phyloP scores from a whole-genome alignment of 2,329 filamentous ascomycete genomes.

The Alternaria gaisen region DNA sequence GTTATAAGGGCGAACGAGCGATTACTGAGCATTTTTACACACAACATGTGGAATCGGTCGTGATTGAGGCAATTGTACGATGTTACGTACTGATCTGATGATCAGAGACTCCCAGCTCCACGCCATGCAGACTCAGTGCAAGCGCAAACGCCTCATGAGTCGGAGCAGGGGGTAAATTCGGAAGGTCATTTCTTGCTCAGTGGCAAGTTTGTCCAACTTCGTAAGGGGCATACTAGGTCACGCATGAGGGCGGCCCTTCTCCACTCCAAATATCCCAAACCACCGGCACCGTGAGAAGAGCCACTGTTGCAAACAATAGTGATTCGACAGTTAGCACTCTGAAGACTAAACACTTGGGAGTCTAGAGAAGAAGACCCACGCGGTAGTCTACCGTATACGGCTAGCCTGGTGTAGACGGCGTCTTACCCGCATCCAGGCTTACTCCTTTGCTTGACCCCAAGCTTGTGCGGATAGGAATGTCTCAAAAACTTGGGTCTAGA shows the following conservation, averaged over 20 bases:
- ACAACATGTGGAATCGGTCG: not conserved
- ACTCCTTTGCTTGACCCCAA: not conserved
- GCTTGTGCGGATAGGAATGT: not conserved
- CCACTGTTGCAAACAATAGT: not conserved
- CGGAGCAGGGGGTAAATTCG: not conserved
- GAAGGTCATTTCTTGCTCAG: not conserved
- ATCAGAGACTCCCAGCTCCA: not conserved
- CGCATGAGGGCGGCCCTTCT: not conserved
- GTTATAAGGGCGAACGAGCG: not conserved
- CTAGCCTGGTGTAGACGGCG: slow-evolving; percentile 2
- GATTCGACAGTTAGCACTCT: not conserved
- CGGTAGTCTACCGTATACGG: not conserved
- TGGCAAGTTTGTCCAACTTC: not conserved
- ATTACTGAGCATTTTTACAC: not conserved
- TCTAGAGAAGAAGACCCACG: not conserved
- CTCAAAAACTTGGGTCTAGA: not conserved
- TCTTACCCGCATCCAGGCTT: slow-evolving; percentile 2
- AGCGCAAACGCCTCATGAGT: not conserved
- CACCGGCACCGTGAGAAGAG: not conserved
- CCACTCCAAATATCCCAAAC: not conserved
- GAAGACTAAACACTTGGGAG: not conserved
- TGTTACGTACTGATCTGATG: not conserved
- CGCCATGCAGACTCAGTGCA: not conserved
- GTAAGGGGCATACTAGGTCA: not conserved
- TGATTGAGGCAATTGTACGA: not conserved